phyloP scores from a whole-genome alignment of 2,329 filamentous ascomycete species.

The Verticillium nubilum region DNA sequence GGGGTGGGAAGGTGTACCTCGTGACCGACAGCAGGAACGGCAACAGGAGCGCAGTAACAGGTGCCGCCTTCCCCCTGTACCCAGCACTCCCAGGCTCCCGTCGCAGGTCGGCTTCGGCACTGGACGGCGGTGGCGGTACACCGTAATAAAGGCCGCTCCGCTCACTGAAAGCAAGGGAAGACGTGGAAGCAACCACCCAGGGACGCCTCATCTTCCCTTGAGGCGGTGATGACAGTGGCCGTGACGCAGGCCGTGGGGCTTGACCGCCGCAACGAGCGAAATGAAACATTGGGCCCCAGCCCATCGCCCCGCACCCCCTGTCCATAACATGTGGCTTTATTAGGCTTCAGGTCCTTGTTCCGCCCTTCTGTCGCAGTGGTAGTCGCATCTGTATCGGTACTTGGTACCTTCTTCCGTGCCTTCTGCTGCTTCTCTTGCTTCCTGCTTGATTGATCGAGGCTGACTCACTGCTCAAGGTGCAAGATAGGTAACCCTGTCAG shows the following conservation, averaged over 20 bases:
- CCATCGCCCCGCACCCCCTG: not conserved
- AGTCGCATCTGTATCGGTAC: not conserved
- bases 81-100: not conserved
- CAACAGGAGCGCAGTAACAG: too few species aligned
- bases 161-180: not conserved
- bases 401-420: not conserved
- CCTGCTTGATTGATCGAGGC: not conserved
- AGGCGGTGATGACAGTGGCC: slow-evolving; percentile 9
- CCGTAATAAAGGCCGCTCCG: not conserved
- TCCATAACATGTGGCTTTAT: slow-evolving; percentile 1
- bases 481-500: not conserved
- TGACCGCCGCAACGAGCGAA: slow-evolving; percentile 12
- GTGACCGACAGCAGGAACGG: too few species aligned
- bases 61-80: too few species aligned
- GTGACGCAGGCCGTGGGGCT: slow-evolving; percentile 12
- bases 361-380: not conserved
- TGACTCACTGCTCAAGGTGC: not conserved
- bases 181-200: not conserved
- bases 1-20: too few species aligned
- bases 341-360: not conserved
- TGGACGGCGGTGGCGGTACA: not conserved
- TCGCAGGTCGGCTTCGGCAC: not conserved
- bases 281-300: slow-evolving; percentile 11
- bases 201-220: not conserved
- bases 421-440: not conserved